These are phyloP conservation scores for Ophiostoma sp. DNA, from an alignment of 2,329 filamentous ascomycete species.

Conservation along the genomic window DNA sequence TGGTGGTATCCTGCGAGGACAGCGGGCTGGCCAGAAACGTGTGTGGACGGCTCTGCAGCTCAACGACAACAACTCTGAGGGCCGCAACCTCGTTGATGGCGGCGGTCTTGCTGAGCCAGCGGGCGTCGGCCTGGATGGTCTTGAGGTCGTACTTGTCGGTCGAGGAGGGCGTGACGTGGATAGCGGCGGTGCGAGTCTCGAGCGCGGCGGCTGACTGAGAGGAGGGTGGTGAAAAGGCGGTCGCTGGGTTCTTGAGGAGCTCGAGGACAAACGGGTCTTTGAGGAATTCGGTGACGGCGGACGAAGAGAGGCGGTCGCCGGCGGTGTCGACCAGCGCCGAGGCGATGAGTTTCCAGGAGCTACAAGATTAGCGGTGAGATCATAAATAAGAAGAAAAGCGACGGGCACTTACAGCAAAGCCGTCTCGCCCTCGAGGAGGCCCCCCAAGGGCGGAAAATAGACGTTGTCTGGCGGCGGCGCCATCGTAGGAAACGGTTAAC, in stretches of 20 bases:
- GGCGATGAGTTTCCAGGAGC: conserved; percentile 63
- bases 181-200: conserved; percentile 81
- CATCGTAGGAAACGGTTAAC: conserved; percentile 52
- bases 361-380: conserved; percentile 35
- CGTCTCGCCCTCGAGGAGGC: conserved; percentile 78
- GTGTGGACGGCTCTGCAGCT: conserved; percentile 80
- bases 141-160: conserved; percentile 71
- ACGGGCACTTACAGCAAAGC: conserved; percentile 71
- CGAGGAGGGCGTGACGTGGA: conserved; percentile 71
- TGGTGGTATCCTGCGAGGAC: conserved; percentile 75
- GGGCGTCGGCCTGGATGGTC: conserved; percentile 77
- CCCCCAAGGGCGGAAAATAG: conserved; percentile 83
- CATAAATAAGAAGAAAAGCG: conserved; percentile 15
- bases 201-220: conserved; percentile 68
- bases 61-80: conserved; percentile 74
- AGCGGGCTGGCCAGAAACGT: conserved; percentile 69
- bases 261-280: conserved; percentile 66
- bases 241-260: conserved; percentile 67
- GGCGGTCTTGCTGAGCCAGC: conserved; percentile 80
- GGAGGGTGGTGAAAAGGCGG: conserved; percentile 64
- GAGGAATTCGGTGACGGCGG: conserved; percentile 67
- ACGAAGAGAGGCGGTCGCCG: conserved; percentile 55
- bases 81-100: conserved; percentile 79
- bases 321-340: conserved; percentile 57
- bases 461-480: conserved; percentile 67